Percentiles rank a stretch among this genome's conserved stretches.
These are phyloP conservation scores for Trichosporon ovoides DNA, from an alignment of 1,284 basidiomycete genomes.

Conservation along the genomic window DNA sequence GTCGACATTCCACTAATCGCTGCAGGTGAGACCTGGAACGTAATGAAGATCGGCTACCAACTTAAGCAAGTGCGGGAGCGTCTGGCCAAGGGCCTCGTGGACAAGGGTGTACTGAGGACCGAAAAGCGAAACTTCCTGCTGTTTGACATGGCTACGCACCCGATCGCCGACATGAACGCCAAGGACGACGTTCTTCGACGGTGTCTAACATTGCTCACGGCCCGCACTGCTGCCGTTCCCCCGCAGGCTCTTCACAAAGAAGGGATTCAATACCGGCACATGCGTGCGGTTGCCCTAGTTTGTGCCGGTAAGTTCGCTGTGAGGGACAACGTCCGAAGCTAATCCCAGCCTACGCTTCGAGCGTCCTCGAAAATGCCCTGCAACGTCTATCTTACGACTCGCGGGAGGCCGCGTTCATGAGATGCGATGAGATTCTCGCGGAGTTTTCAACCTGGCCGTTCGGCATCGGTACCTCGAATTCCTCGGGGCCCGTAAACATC, in stretches of 20 bases:
- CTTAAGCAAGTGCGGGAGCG: slow-evolving; percentile 95
- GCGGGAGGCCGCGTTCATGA: slow-evolving; percentile 78
- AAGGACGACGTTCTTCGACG: slow-evolving; percentile 79
- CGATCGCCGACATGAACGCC: slow-evolving; percentile 80
- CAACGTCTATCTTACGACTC: slow-evolving; percentile 81
- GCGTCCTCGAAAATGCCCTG: slow-evolving; percentile 90
- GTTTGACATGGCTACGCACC: slow-evolving; percentile 98
- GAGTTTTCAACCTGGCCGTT: slow-evolving; percentile 90
- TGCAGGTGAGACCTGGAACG: slow-evolving; percentile 94
- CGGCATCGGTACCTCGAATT: slow-evolving; percentile 51
- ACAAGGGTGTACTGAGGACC: slow-evolving; percentile 93
- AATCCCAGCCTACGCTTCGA: slow-evolving; percentile 69
- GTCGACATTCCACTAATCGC: background rate
- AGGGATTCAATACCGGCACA: slow-evolving; percentile 70
- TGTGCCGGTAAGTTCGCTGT: slow-evolving; percentile 59
- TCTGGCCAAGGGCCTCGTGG: slow-evolving; percentile 89
- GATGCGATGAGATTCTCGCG: slow-evolving; percentile 83
- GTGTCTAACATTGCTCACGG: slow-evolving; percentile 69
- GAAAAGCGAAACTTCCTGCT: slow-evolving; percentile 94
- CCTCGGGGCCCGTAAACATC: slow-evolving; percentile 38
- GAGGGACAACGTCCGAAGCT: background rate
- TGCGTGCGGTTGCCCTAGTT: slow-evolving; percentile 73
- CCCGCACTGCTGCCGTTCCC: slow-evolving; percentile 75
- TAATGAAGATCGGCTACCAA: slow-evolving; percentile 97
- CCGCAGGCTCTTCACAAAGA: slow-evolving; percentile 62